A percentile compares a stretch with the other conserved stretches of the same genome.
Conservation (phyloP, 2,329 filamentous ascomycete genomes). For the Penicillium oxalicum region DNA sequence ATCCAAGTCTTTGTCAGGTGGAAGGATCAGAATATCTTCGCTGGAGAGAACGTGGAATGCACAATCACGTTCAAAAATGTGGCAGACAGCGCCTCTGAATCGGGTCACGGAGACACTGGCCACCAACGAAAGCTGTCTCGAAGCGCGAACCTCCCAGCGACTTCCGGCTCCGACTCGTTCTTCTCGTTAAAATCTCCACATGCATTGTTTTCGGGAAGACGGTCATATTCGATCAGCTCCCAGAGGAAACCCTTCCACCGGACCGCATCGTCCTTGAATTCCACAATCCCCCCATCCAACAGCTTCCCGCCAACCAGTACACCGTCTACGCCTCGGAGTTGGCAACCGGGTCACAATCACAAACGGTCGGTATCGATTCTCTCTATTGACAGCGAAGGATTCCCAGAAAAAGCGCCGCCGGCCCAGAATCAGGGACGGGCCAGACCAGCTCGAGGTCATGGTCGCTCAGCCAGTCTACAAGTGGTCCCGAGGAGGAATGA, state of each 20-base stretch:
- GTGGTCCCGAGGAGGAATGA: constrained; percentile 52
- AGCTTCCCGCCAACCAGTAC: constrained; percentile 35
- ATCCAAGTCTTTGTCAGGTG: constrained; percentile 94
- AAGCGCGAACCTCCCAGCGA: constrained; percentile 26
- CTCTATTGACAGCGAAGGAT: constrained; percentile 58
- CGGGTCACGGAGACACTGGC: constrained; percentile 23
- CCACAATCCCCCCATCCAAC: constrained; percentile 33
- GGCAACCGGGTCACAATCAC: constrained; percentile 52
- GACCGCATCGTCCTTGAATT: constrained; percentile 37
- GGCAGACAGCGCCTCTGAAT: constrained; percentile 39
- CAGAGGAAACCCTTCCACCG: constrained; percentile 34
- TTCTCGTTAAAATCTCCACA: constrained; percentile 36
- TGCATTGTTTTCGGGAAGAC: constrained; percentile 33
- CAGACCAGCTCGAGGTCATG: constrained; percentile 60
- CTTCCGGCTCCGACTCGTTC: constrained; percentile 32
- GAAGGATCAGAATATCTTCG: constrained; percentile 90
- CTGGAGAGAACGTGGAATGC: constrained; percentile 92
- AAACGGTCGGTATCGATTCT: constrained; percentile 76
- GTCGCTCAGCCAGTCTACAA: constrained; percentile 74
- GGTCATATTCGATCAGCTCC: constrained; percentile 31
- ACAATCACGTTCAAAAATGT: constrained; percentile 95
- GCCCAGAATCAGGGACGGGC: constrained; percentile 38
- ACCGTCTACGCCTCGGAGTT: constrained; percentile 28
- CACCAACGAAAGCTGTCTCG: constrained; percentile 36
- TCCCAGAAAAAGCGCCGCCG: constrained; percentile 28